Percentiles rank a stretch among this genome's conserved stretches.
phyloP scores from a whole-genome alignment of 345 rosid genomes.

The Populus pruinosa region DNA sequence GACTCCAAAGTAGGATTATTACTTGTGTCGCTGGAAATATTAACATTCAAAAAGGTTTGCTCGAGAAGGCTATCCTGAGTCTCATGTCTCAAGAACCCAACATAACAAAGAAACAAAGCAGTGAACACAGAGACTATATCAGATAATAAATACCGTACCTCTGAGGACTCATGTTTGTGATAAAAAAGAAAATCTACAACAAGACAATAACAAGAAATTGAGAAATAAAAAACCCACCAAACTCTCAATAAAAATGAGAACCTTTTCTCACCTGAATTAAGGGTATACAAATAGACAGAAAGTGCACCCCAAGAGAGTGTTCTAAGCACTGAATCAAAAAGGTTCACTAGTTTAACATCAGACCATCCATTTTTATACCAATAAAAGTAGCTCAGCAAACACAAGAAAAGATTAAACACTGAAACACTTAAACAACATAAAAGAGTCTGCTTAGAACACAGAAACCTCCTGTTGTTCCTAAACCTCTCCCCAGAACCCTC shows the following conservation, averaged over 20 bases:
- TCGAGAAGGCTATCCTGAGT: conserved; percentile 31
- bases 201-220: conserved; percentile 58
- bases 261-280: conserved; percentile 25
- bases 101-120: conserved; percentile 53
- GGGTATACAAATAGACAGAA: conserved; percentile 31
- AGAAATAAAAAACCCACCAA: conserved; percentile 65
- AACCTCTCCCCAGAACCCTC: conserved; percentile 6
- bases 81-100: conserved; percentile 41
- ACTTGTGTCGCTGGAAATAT: neutral
- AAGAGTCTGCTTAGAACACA: conserved; percentile 41
- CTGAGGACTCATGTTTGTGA: conserved; percentile 24
- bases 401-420: conserved; percentile 42
- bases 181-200: conserved; percentile 46
- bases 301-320: conserved; percentile 65
- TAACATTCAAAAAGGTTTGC: conserved; percentile 39
- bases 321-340: conserved; percentile 53
- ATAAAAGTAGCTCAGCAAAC: conserved; percentile 55
- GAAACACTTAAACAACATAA: conserved; percentile 52
- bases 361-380: conserved; percentile 64
- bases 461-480: conserved; percentile 8
- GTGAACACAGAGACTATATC: conserved; percentile 40
- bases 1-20: neutral
- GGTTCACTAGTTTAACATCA: conserved; percentile 41
- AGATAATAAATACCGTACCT: conserved; percentile 31
- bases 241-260: conserved; percentile 53